These are phyloP conservation scores for Graphium sp. DNA, from an alignment of 2,329 filamentous ascomycete species.

Conservation along the genomic window DNA sequence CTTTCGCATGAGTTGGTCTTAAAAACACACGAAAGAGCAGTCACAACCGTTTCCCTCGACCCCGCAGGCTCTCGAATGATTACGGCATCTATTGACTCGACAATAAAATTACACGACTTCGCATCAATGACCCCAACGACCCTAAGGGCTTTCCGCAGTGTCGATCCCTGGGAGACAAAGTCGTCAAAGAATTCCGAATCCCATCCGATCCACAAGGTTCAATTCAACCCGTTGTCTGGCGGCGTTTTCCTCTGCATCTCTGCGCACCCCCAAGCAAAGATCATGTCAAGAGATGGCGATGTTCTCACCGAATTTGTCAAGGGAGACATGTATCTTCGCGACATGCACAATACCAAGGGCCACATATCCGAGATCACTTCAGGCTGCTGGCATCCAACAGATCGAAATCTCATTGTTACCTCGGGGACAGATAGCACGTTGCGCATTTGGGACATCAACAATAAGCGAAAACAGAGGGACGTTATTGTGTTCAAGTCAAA, in stretches of 20 bases:
- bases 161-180: slow-evolving; percentile 75
- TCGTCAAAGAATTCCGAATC: slow-evolving; percentile 54
- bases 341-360: slow-evolving; percentile 96
- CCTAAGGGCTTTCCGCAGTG: slow-evolving; percentile 77
- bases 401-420: slow-evolving; percentile 73
- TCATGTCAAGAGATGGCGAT: slow-evolving; percentile 80
- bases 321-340: slow-evolving; percentile 93
- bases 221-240: slow-evolving; percentile 73
- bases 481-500: slow-evolving; percentile 93
- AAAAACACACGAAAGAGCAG: slow-evolving; percentile 78
- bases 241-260: slow-evolving; percentile 73
- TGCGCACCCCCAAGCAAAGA: slow-evolving; percentile 76
- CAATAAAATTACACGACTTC: slow-evolving; percentile 86
- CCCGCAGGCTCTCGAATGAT: slow-evolving; percentile 70
- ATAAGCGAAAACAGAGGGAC: slow-evolving; percentile 76
- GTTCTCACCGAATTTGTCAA: slow-evolving; percentile 79
- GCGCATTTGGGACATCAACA: slow-evolving; percentile 92
- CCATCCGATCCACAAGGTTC: slow-evolving; percentile 71
- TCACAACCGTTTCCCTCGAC: slow-evolving; percentile 75
- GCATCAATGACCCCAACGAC: slow-evolving; percentile 91
- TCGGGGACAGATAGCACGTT: slow-evolving; percentile 90
- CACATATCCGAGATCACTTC: slow-evolving; percentile 85
- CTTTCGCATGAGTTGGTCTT: slow-evolving; percentile 85
- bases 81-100: slow-evolving; percentile 84
- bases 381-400: slow-evolving; percentile 78